These are phyloP conservation scores for Pseudogymnoascus sp. DNA, from an alignment of 2,329 filamentous ascomycete genomes.

Conservation along the genomic window DNA sequence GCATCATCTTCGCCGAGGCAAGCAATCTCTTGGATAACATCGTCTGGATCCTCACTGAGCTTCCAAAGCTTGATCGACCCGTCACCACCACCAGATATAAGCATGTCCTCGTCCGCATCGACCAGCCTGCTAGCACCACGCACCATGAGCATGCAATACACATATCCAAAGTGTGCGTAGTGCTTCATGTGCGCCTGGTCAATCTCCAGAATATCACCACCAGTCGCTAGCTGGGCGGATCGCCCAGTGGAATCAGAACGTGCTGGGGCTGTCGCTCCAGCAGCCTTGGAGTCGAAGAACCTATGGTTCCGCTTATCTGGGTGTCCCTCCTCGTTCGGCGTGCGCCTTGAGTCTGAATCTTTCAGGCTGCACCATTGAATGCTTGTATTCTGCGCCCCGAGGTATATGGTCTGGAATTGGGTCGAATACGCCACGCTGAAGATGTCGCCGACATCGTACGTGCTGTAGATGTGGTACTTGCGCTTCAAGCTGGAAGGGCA, in stretches of 20 bases:
- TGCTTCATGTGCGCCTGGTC: constrained; percentile 71
- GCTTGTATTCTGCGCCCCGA: constrained; percentile 88
- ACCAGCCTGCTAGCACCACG: constrained; percentile 59
- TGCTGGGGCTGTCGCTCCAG: constrained; percentile 42
- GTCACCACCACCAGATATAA: constrained; percentile 88
- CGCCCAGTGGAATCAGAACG: constrained; percentile 35
- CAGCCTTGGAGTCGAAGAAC: constrained; percentile 91
- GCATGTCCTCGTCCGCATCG: constrained; percentile 65
- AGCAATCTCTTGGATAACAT: constrained; percentile 63
- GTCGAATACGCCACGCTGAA: constrained; percentile 90
- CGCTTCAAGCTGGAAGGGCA: constrained; percentile 66
- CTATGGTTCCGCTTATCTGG: constrained; percentile 71
- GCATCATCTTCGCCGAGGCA: constrained; percentile 52
- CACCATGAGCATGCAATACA: constrained; percentile 90
- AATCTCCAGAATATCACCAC: constrained; percentile 68
- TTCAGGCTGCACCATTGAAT: constrained; percentile 86
- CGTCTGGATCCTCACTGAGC: constrained; percentile 46
- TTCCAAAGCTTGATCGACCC: constrained; percentile 94
- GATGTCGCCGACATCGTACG: constrained; percentile 89
- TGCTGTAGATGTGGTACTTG: constrained; percentile 84
- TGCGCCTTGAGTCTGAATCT: constrained; percentile 50
- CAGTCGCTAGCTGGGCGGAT: constrained; percentile 39
- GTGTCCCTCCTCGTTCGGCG: constrained; percentile 58
- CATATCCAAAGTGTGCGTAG: constrained; percentile 91
- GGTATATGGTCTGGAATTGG: constrained; percentile 71